Evolutionary conservation across 2,329 filamentous ascomycete species (phyloP).

Genomic region (Paecilomyces formosus): DNA sequence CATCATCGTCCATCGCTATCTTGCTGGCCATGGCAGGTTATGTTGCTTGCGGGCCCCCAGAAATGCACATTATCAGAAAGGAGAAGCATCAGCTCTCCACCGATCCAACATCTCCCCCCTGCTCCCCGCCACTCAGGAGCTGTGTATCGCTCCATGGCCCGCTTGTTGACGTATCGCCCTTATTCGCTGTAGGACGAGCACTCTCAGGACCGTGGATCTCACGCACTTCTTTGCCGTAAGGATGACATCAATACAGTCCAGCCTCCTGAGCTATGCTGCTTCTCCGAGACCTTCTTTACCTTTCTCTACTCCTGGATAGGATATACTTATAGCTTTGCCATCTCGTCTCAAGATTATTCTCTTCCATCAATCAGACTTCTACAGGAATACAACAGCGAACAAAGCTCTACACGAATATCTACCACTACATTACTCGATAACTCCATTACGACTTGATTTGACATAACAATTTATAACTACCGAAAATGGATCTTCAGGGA

Average conservation of each 20-base stretch:
- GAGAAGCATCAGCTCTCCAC: not conserved
- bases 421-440: no score
- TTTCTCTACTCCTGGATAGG: slow-evolving; percentile 1
- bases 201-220: slow-evolving; percentile 2
- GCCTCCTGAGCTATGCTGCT: not conserved
- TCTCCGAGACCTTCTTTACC: not conserved
- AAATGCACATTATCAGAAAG: not conserved
- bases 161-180: slow-evolving; percentile 7
- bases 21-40: not conserved
- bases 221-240: slow-evolving; percentile 15
- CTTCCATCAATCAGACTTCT: not conserved
- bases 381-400: not conserved
- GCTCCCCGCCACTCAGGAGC: not conserved
- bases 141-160: not conserved
- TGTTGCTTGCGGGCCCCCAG: not conserved
- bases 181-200: slow-evolving; percentile 3
- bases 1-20: not conserved
- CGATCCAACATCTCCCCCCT: not conserved
- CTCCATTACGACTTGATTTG: not conserved
- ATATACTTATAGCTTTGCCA: slow-evolving; percentile 15
- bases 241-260: slow-evolving; percentile 20
- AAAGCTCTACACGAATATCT: not conserved
- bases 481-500: slow-evolving; percentile 35
- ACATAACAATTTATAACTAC: not conserved
- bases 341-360: not conserved